phyloP scores from a whole-genome alignment of 495 filamentous ascomycete species.

The Lophiotrema nucula region DNA sequence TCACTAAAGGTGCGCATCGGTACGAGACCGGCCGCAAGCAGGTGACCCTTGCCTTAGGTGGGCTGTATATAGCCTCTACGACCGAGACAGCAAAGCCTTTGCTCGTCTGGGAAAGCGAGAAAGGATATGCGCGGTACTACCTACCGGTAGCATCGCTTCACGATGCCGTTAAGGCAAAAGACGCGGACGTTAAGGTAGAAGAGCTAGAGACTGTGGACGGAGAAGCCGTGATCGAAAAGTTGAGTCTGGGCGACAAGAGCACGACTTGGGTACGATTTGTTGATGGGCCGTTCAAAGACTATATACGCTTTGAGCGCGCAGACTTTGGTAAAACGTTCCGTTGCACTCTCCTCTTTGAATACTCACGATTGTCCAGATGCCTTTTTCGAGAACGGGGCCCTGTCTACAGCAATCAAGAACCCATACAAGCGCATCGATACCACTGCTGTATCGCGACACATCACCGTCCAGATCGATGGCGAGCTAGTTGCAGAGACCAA shows the following conservation, averaged over 20 bases:
- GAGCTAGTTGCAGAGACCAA: constrained; percentile 11
- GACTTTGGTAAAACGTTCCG: constrained; percentile 7
- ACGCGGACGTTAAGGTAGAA: neutral
- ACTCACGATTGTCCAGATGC: constrained; percentile 6
- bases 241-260: neutral
- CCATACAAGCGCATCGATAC: constrained; percentile 25
- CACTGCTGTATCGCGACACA: constrained; percentile 2
- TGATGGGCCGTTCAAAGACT: constrained; percentile 2
- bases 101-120: constrained; percentile 13
- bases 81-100: constrained; percentile 9
- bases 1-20: neutral
- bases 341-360: no score
- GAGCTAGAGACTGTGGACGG: neutral
- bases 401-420: constrained; percentile 21
- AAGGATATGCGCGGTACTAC: constrained; percentile 16
- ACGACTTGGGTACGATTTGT: constrained; percentile 20
- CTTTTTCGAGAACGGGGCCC: constrained; percentile 16
- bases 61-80: constrained; percentile 16
- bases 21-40: constrained; percentile 1
- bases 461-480: constrained; percentile 20
- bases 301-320: constrained; percentile 11
- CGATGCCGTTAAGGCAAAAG: neutral
- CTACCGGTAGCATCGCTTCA: constrained; percentile 12
- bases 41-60: constrained; percentile 12
- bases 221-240: neutral